phyloP scores from a whole-genome alignment of 139 green algal genomes.

The Eudorina sp. region DNA sequence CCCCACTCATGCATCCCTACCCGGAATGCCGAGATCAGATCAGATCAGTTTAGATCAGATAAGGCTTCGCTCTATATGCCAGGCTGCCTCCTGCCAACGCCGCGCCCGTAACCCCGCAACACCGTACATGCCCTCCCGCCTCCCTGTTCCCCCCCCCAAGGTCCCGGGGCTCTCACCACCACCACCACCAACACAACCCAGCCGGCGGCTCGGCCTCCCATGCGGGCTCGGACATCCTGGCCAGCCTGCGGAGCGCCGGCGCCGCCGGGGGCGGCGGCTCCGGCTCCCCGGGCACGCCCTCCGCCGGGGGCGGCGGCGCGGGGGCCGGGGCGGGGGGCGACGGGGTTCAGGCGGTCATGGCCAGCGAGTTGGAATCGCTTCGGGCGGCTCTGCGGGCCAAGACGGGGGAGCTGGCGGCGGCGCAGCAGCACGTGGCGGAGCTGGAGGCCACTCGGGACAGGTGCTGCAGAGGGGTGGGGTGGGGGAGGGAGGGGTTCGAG shows the following conservation, averaged over 20 bases:
- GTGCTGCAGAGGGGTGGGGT: slow-evolving; percentile 40
- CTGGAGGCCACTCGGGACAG: slow-evolving; percentile 86
- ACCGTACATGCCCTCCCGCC: too few species aligned
- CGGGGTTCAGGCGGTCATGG: slow-evolving; percentile 12
- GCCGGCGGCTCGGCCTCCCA: neutral
- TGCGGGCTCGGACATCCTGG: neutral
- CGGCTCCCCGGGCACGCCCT: too few species aligned
- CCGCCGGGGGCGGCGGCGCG: neutral
- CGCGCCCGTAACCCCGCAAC: too few species aligned
- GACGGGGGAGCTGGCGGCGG: slow-evolving; percentile 64
- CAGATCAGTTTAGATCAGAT: too few species aligned
- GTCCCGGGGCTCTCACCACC: neutral
- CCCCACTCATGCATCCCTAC: too few species aligned
- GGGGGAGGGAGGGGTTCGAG: too few species aligned
- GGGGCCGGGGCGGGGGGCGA: neutral
- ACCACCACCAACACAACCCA: neutral
- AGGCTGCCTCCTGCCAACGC: too few species aligned
- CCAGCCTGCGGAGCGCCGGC: too few species aligned
- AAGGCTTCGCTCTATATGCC: too few species aligned
- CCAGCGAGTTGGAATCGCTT: slow-evolving; percentile 61
- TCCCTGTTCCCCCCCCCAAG: too few species aligned
- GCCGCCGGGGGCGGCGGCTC: too few species aligned
- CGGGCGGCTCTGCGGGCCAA: slow-evolving; percentile 58
- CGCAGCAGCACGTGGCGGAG: slow-evolving; percentile 73
- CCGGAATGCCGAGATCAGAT: too few species aligned